Evolutionary conservation across 1,284 basidiomycete genomes (phyloP).

Genomic region (Malassezia globosa): DNA sequence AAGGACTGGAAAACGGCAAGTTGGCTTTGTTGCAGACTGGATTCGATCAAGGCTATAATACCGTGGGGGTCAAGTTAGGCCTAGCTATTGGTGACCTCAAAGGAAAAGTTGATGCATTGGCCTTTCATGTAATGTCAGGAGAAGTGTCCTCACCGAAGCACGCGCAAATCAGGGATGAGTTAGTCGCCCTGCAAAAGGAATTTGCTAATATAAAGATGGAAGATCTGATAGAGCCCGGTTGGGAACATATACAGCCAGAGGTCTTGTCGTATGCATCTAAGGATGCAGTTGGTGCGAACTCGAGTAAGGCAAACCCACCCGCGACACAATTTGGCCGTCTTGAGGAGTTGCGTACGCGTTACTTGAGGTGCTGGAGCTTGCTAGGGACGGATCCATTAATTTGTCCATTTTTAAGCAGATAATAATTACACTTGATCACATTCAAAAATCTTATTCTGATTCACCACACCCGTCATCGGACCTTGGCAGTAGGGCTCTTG

Average conservation of each 20-base stretch:
- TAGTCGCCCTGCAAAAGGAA: background rate
- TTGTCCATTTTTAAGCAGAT: no score
- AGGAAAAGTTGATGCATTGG: conserved; percentile 48
- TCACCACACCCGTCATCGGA: background rate
- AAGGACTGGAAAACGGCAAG: conserved; percentile 72
- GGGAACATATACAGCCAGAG: conserved; percentile 8
- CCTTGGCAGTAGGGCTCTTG: no score
- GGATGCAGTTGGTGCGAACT: no score
- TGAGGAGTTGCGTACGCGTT: background rate
- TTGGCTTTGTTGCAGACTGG: conserved; percentile 64
- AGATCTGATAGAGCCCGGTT: conserved; percentile 10
- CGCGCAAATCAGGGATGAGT: background rate
- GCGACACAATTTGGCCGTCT: background rate
- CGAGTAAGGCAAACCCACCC: no score
- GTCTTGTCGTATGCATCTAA: no score
- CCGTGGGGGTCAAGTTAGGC: conserved; percentile 60
- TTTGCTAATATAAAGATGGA: no score
- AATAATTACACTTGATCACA: no score
- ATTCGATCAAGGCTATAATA: conserved; percentile 65
- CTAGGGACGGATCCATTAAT: no score
- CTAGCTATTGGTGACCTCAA: conserved; percentile 60
- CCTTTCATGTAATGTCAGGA: background rate
- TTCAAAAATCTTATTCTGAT: background rate
- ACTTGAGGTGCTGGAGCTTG: no score
- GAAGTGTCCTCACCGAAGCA: background rate